Conservation (phyloP, 306 rosid species). For the Vicia faba region DNA sequence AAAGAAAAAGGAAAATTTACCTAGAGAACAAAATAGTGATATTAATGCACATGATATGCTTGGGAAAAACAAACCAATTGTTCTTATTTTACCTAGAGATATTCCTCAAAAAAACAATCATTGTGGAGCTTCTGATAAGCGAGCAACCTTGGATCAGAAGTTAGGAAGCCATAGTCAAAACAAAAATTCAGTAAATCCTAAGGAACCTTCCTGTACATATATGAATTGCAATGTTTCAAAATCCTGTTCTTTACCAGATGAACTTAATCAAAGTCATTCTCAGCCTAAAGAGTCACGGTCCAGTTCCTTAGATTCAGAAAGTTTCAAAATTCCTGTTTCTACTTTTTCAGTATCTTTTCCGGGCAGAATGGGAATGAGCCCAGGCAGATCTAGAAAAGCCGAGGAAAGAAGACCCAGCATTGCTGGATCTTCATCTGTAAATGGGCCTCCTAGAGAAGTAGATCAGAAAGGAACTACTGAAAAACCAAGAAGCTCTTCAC, state of each 20-base stretch:
- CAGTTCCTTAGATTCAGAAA: slow-evolving; percentile 38
- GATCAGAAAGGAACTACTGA: slow-evolving; percentile 54
- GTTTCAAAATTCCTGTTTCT: slow-evolving; percentile 39
- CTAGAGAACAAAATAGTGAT: slow-evolving; percentile 34
- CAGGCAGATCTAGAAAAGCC: slow-evolving; percentile 50
- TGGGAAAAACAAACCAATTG: slow-evolving; percentile 52
- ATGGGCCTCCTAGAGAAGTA: slow-evolving; percentile 44
- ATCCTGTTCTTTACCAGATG: slow-evolving; percentile 48
- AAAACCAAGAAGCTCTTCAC: slow-evolving; percentile 81
- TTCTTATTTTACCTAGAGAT: slow-evolving; percentile 58
- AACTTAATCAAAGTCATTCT: slow-evolving; percentile 42
- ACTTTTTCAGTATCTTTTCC: slow-evolving; percentile 40
- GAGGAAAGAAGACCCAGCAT: slow-evolving; percentile 46
- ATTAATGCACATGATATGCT: slow-evolving; percentile 40
- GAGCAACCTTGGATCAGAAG: slow-evolving; percentile 41
- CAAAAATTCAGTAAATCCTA: slow-evolving; percentile 43
- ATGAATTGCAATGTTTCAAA: slow-evolving; percentile 42
- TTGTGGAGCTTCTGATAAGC: slow-evolving; percentile 50
- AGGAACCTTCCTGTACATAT: slow-evolving; percentile 43
- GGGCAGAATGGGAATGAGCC: slow-evolving; percentile 49
- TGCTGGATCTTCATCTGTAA: slow-evolving; percentile 41
- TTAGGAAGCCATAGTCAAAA: slow-evolving; percentile 46
- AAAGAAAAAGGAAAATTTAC: slow-evolving; percentile 46
- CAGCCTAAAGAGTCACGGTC: slow-evolving; percentile 42
- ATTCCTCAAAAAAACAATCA: slow-evolving; percentile 43